Base-by-base conservation (phyloP, 768 basidiomycete species). In the Phaeotremella fagi region DNA sequence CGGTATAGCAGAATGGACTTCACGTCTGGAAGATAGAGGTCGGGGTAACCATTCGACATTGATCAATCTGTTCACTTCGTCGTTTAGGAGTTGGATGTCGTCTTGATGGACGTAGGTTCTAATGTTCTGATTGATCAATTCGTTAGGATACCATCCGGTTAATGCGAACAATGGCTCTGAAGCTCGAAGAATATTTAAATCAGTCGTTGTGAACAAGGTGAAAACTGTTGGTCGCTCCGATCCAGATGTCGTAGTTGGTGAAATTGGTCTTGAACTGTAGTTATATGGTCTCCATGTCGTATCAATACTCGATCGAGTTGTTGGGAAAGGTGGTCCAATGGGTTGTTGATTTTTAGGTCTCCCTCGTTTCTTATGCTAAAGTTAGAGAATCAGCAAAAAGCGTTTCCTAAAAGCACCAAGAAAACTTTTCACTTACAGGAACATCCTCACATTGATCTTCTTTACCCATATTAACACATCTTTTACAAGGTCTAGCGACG, bases 361-460 rank as follows among this genome's bases (percentile, higher is more conserved):
- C 18, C 68, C 68, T 28, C 68, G 48, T 35, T 70, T 70, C 47
- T 67, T 67, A 44, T 67, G 68, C 68, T 70, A 42, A 31, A 50
- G 33, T 33, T 25, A 16, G 28, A 22, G n/a, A 45, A 22, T 44
- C 24, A 38, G 28, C 35, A 36, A 43, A 23, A 29, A 22, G 18
- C 37, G 45, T 6, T 9, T 24, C 27, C 16, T 31, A 31, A 36
- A 27, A 25, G 16, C 9, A 29, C 16, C 6, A 31, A 41, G 24
- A 3, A n/a, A n/a, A n/a, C n/a, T n/a, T n/a, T n/a, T n/a, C n/a
- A 67, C 68, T 61, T 49, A 70, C 68, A 11, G 68, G 65, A n/a
- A 67, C 61, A 56, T 70, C 68, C 55, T 63, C 59, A 44, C 68
- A 70, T 9, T 47, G 41, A 35, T 64, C 61, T 43, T 58, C 61